Percentiles rank a stretch among this genome's conserved stretches.
These are phyloP conservation scores for Fusarium pilosicola DNA, from an alignment of 2,329 filamentous ascomycete species.

Conservation along the genomic window DNA sequence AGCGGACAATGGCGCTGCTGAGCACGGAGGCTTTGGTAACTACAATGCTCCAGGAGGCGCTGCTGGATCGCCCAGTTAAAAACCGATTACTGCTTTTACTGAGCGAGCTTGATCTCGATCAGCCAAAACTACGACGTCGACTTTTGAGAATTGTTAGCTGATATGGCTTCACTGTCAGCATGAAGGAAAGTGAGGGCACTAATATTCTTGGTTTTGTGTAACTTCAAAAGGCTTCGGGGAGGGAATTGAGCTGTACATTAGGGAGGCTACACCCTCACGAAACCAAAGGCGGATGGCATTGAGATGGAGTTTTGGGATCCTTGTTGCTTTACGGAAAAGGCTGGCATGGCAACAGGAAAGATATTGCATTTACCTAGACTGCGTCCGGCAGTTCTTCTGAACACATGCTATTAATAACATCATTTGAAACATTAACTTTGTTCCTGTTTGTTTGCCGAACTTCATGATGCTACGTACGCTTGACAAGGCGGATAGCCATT, in stretches of 20 bases:
- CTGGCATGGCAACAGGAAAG: conserved; percentile 2
- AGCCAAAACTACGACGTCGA: neutral
- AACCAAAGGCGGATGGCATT: conserved; percentile 20
- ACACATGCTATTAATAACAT: conserved; percentile 18
- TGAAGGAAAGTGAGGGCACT: neutral
- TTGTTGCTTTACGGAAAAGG: conserved; percentile 26
- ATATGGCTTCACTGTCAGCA: neutral
- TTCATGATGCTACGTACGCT: conserved; percentile 9
- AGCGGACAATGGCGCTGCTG: conserved; percentile 62
- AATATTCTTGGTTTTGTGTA: conserved; percentile 12
- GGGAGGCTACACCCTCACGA: neutral
- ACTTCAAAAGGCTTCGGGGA: neutral
- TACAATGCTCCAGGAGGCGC: conserved; percentile 55
- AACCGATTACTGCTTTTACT: neutral
- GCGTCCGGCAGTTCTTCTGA: neutral
- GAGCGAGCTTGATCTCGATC: neutral
- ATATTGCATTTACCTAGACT: conserved; percentile 12
- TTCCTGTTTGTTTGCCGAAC: neutral
- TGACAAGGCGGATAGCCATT: neutral
- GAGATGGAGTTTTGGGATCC: conserved; percentile 30
- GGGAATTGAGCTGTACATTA: neutral
- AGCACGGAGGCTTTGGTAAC: conserved; percentile 68
- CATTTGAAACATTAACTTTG: neutral
- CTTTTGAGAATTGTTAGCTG: neutral
- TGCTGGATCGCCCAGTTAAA: conserved; percentile 49